Evolutionary conservation across 2,329 filamentous ascomycete genomes (phyloP).

Genomic region (Myriosclerotinia curreyana): DNA sequence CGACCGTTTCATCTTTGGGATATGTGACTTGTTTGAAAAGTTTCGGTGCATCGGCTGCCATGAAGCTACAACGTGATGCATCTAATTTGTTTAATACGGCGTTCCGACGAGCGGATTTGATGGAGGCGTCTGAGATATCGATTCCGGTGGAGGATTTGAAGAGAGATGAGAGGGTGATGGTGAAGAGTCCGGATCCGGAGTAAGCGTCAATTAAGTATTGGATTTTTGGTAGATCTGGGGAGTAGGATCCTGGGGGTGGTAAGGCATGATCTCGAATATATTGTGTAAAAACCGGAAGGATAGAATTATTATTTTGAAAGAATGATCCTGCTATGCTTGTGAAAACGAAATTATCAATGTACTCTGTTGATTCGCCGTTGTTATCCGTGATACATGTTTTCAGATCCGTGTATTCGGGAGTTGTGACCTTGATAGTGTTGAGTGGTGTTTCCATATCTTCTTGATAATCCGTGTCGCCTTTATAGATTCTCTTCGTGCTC

Average conservation of each 20-base stretch:
- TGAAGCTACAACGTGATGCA: conserved; percentile 69
- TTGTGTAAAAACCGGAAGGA: conserved; percentile 79
- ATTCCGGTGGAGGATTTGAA: conserved; percentile 87
- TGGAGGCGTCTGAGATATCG: conserved; percentile 79
- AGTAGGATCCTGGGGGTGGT: conserved; percentile 44
- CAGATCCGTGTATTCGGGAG: conserved; percentile 62
- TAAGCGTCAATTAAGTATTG: conserved; percentile 96
- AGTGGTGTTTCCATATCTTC: conserved; percentile 35
- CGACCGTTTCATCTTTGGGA: conserved; percentile 75
- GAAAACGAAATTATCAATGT: conserved; percentile 77
- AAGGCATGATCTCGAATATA: conserved; percentile 82
- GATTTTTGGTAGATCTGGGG: conserved; percentile 48
- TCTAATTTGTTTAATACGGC: conserved; percentile 71
- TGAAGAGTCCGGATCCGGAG: conserved; percentile 95
- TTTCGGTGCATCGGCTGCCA: conserved; percentile 80
- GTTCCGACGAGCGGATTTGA: conserved; percentile 75
- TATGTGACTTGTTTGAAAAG: conserved; percentile 77
- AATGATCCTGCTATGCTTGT: conserved; percentile 90
- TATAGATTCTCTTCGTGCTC: conserved; percentile 66
- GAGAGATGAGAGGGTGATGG: conserved; percentile 80
- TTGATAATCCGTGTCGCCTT: conserved; percentile 40
- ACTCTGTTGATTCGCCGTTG: conserved; percentile 81
- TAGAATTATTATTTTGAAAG: conserved; percentile 99
- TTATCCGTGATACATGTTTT: conserved; percentile 88
- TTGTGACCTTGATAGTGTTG: conserved; percentile 35